Conservation (phyloP, 1,139 yeast genomes). For the Candida buenavistaensis region DNA sequence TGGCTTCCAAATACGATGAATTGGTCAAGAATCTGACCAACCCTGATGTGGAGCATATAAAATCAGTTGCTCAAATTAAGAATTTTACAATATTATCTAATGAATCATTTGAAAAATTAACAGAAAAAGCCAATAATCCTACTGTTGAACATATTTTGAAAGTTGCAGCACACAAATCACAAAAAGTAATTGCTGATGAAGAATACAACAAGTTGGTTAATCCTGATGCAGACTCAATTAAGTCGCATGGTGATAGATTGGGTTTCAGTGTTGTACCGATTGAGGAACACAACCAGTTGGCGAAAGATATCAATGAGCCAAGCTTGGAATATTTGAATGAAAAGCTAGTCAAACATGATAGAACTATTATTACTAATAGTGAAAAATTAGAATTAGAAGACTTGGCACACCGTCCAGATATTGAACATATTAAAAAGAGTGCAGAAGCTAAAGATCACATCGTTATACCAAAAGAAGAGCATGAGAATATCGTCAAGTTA, state of each 20-base stretch:
- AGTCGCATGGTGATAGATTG: slow-evolving; percentile 12
- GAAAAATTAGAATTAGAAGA: slow-evolving; percentile 14
- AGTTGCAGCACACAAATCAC: slow-evolving; percentile 21
- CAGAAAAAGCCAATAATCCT: slow-evolving; percentile 23
- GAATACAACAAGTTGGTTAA: slow-evolving; percentile 14
- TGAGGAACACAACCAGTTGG: slow-evolving; percentile 21
- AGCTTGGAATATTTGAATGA: slow-evolving; percentile 29
- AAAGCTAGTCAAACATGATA: slow-evolving; percentile 23
- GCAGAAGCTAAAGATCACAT: slow-evolving; percentile 17
- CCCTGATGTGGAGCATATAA: slow-evolving; percentile 20
- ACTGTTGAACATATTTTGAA: slow-evolving; percentile 23
- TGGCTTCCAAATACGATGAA: slow-evolving; percentile 11
- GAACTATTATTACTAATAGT: slow-evolving; percentile 23
- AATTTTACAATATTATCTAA: slow-evolving; percentile 14
- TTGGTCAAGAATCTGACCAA: slow-evolving; percentile 13
- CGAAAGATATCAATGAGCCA: slow-evolving; percentile 21
- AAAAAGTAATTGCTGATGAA: slow-evolving; percentile 20
- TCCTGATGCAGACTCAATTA: slow-evolving; percentile 10
- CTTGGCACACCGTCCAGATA: slow-evolving; percentile 13
- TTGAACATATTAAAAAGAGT: slow-evolving; percentile 16
- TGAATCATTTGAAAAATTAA: slow-evolving; percentile 10
- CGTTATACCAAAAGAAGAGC: slow-evolving; percentile 15
- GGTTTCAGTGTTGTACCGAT: slow-evolving; percentile 17
- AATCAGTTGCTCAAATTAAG: slow-evolving; percentile 14
- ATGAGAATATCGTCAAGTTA: slow-evolving; percentile 14